Percentiles rank a stretch among this genome's conserved stretches.
phyloP scores from a whole-genome alignment of 441 rosid genomes.

The Melianthus villosus region DNA sequence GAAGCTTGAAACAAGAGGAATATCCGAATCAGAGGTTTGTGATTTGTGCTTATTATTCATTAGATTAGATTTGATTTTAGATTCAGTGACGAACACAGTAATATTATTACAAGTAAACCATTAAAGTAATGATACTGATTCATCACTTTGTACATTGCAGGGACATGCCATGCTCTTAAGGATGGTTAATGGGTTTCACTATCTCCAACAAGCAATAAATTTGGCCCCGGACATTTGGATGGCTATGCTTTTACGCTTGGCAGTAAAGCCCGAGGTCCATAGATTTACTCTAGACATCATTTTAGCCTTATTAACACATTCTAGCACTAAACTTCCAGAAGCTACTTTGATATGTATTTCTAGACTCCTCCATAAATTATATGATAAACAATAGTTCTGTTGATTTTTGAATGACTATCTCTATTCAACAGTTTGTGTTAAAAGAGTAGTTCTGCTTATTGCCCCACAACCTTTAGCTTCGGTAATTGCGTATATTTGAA shows the following conservation, averaged over 20 bases:
- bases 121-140: not conserved
- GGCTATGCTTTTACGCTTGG: conserved; percentile 55
- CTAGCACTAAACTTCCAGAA: conserved; percentile 36
- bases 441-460: no score
- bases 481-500: no score
- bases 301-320: conserved; percentile 34
- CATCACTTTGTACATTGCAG: conserved; percentile 17
- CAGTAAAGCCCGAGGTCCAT: conserved; percentile 44
- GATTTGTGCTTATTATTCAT: conserved; percentile 1
- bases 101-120: not conserved
- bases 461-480: no score
- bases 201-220: conserved; percentile 40
- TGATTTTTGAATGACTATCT: not conserved
- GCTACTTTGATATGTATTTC: conserved; percentile 47
- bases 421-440: no score
- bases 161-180: conserved; percentile 30
- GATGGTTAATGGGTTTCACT: conserved; percentile 40
- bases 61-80: not conserved
- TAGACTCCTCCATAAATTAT: conserved; percentile 32
- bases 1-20: conserved; percentile 12
- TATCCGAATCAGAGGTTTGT: conserved; percentile 31
- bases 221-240: conserved; percentile 76
- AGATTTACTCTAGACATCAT: conserved; percentile 33
- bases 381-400: conserved; percentile 9
- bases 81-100: not conserved